Percentiles rank a stretch among this genome's conserved stretches.
phyloP scores from a whole-genome alignment of 2,329 filamentous ascomycete species.

The Penicillium sp. region DNA sequence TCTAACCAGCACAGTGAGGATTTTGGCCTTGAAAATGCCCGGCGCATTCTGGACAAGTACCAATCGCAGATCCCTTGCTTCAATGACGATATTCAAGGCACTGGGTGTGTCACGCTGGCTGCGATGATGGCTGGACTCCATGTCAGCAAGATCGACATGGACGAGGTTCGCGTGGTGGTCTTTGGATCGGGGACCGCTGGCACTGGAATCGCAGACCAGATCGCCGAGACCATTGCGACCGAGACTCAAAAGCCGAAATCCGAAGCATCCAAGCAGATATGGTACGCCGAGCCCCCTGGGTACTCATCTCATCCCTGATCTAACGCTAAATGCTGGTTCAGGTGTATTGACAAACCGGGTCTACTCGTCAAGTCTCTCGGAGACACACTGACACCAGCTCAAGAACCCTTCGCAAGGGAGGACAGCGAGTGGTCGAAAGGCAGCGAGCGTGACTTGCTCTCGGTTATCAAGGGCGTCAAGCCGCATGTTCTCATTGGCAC shows the following conservation, averaged over 20 bases:
- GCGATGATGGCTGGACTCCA: conserved; percentile 74
- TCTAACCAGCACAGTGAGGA: conserved; percentile 56
- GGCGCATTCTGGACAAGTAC: conserved; percentile 73
- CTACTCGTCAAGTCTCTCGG: conserved; percentile 64
- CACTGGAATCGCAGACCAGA: conserved; percentile 80
- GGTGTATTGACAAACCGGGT: conserved; percentile 78
- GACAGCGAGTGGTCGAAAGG: conserved; percentile 61
- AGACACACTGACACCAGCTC: conserved; percentile 62
- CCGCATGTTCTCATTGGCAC: conserved; percentile 83
- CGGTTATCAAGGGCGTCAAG: conserved; percentile 66
- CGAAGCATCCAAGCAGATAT: conserved; percentile 78
- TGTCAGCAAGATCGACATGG: conserved; percentile 63
- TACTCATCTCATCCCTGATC: not conserved
- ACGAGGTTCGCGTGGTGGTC: conserved; percentile 68
- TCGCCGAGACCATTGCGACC: conserved; percentile 72
- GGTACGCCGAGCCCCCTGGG: conserved; percentile 51
- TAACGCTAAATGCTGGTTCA: not conserved
- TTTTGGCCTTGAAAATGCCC: conserved; percentile 74
- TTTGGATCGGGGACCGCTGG: conserved; percentile 82
- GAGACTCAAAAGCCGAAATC: conserved; percentile 64
- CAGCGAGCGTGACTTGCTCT: conserved; percentile 58
- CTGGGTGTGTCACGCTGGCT: conserved; percentile 80
- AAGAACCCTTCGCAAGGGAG: conserved; percentile 64
- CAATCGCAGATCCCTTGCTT: conserved; percentile 74
- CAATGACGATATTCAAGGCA: conserved; percentile 89